Percentiles rank a stretch among this genome's conserved stretches.
Conservation (phyloP, 176 grass and related monocot genomes). For the Dactylis glomerata region DNA sequence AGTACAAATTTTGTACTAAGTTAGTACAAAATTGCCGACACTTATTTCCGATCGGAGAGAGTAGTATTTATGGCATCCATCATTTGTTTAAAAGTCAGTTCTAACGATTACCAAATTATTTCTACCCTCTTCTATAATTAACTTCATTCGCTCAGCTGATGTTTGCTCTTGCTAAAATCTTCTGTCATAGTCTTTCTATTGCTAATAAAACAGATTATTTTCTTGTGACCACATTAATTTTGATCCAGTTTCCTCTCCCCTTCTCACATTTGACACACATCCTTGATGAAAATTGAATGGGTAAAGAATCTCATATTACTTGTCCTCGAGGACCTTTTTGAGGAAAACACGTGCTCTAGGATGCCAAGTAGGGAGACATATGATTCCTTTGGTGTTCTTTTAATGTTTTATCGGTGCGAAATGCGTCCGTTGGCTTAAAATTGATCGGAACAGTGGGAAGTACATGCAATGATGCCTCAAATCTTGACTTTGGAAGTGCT, state of each 20-base stretch:
- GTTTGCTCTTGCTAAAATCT: not conserved
- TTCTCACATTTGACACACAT: not conserved
- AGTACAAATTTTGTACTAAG: too few relatives aligned
- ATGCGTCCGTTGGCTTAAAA: not conserved
- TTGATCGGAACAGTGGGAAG: not conserved
- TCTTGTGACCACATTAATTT: not conserved
- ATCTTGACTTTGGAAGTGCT: not conserved
- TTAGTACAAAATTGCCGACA: too few relatives aligned
- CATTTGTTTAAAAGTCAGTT: not conserved
- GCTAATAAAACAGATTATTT: not conserved
- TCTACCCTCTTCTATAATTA: not conserved
- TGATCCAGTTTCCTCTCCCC: not conserved
- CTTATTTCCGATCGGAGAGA: too few relatives aligned
- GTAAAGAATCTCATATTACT: not conserved
- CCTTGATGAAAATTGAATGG: not conserved
- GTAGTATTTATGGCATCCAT: not conserved
- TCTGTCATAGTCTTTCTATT: conserved; percentile 9
- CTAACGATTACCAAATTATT: not conserved
- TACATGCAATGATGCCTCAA: not conserved
- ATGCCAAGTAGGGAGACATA: conserved; percentile 7
- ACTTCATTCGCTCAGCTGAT: not conserved
- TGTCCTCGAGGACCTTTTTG: not conserved
- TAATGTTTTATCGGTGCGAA: not conserved
- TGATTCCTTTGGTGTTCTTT: not conserved
- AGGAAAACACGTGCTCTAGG: not conserved